Base-by-base conservation (phyloP, 495 filamentous ascomycete genomes). In the Extremus antarcticus region DNA sequence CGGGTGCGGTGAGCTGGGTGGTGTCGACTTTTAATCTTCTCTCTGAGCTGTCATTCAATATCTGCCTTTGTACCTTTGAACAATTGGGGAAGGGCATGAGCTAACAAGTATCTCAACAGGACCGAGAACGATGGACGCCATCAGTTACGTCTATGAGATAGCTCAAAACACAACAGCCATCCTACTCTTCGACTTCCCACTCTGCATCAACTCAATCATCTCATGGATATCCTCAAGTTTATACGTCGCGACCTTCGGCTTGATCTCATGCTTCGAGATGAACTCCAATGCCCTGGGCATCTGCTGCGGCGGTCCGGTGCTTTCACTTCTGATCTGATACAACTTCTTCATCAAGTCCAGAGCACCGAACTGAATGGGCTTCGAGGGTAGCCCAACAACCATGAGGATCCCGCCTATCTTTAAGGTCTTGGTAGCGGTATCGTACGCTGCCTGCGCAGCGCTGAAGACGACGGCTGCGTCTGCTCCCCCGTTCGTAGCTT, bases 381-480 rank as follows among this genome's bases (percentile, higher is more conserved):
- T 66, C 15, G 50, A 47, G 8, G 69, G 58, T 29, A 71, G 58
- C n/a, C 69, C 69, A 32, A 71, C 63, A 19, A 70, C 65, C 68
- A 71, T 71, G 43, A 71, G 50, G 35, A 68, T 22, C 11, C 69
- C 69, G 60, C 50, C 52, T 16, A 60, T 47, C 16, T 61, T 35
- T 0, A 65, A 29, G 2, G 58, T 32, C 19, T 40, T 20, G 17
- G 60, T 50, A 7, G 63, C 60, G 16, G 43, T 25, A 3, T 50
- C 52, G 29, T 65, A 65, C 0, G 67, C 68, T 8, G 68, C 61
- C n/a, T 66, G 58, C 11, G 64, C 58, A 11, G 58, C 61, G 25
- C 66, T 64, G 60, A 64, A 70, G 13, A 70, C 68, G 17, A 64
- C 65, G 7, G 60, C 67, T 2, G 68, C 65, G 38, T 70, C 63